Conservation (phyloP, 768 basidiomycete species). For the Lactarius quietus region DNA sequence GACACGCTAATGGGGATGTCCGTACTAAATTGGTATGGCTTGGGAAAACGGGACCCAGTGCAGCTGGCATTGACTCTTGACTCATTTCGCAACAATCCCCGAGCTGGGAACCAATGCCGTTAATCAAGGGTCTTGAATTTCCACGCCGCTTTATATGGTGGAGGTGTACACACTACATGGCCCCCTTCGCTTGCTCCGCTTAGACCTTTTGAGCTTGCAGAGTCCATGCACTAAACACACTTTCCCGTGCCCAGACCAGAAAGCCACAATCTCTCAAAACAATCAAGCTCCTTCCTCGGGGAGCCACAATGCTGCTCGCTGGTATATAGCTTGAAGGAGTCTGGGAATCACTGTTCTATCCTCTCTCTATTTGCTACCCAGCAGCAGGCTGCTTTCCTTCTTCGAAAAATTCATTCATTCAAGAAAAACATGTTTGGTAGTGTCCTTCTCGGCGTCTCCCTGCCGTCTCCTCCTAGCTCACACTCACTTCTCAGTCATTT, state of each 20-base stretch:
- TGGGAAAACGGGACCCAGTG: neutral
- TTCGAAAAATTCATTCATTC: neutral
- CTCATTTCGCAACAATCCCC: neutral
- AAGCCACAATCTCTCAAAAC: neutral
- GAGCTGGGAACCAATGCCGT: neutral
- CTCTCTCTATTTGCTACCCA: neutral
- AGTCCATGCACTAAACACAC: neutral
- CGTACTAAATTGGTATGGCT: neutral
- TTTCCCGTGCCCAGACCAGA: neutral
- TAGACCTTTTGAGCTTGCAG: neutral
- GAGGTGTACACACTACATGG: neutral
- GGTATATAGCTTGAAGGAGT: neutral
- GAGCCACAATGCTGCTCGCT: neutral
- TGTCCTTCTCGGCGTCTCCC: neutral
- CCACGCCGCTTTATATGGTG: neutral
- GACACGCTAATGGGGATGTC: neutral
- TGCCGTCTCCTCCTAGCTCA: neutral
- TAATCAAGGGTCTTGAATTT: neutral
- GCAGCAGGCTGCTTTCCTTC: neutral
- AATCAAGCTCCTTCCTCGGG: neutral
- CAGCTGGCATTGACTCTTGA: neutral
- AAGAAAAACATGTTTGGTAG: neutral
- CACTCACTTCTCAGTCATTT: neutral
- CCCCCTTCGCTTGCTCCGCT: neutral
- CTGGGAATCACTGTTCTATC: neutral